These are phyloP conservation scores for Venturia carpophila DNA, from an alignment of 2,329 filamentous ascomycete species.

Conservation along the genomic window DNA sequence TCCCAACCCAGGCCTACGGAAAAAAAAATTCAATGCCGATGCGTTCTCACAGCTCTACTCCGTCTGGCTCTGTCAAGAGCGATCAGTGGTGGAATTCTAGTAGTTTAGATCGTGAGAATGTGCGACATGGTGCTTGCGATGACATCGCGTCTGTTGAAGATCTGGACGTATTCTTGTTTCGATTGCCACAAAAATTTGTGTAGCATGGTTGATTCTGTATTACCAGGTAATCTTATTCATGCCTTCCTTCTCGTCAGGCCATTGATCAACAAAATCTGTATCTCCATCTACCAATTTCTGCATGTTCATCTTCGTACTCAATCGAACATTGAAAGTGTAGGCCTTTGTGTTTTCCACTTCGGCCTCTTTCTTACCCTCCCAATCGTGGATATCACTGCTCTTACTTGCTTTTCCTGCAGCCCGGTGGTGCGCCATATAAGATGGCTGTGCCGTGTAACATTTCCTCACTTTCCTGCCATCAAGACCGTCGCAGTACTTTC, in stretches of 20 bases:
- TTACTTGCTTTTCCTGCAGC: slow-evolving; percentile 31
- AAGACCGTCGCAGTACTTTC: slow-evolving; percentile 14
- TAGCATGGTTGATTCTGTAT: too few relatives aligned
- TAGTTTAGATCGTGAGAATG: too few relatives aligned
- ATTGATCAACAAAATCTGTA: slow-evolving; percentile 24
- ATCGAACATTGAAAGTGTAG: slow-evolving; percentile 33
- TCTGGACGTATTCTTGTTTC: too few relatives aligned
- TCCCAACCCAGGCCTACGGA: too few relatives aligned
- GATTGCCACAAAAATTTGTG: too few relatives aligned
- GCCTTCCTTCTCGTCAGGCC: slow-evolving; percentile 7
- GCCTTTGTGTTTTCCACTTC: slow-evolving; percentile 27
- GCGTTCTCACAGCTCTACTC: too few relatives aligned
- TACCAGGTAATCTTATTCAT: slow-evolving; percentile 11
- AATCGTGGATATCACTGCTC: slow-evolving; percentile 34
- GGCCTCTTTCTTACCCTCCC: slow-evolving; percentile 22
- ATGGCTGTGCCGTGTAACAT: slow-evolving; percentile 30
- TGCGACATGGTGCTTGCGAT: too few relatives aligned
- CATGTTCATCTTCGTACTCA: slow-evolving; percentile 37
- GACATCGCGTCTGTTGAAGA: too few relatives aligned
- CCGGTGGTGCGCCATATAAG: slow-evolving; percentile 31
- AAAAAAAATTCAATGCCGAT: too few relatives aligned
- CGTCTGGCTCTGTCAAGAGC: too few relatives aligned
- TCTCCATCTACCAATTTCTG: slow-evolving; percentile 32
- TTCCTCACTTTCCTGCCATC: slow-evolving; percentile 26
- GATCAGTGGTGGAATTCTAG: too few relatives aligned